phyloP scores from a whole-genome alignment of 768 basidiomycete species.

The Suillus americanus region DNA sequence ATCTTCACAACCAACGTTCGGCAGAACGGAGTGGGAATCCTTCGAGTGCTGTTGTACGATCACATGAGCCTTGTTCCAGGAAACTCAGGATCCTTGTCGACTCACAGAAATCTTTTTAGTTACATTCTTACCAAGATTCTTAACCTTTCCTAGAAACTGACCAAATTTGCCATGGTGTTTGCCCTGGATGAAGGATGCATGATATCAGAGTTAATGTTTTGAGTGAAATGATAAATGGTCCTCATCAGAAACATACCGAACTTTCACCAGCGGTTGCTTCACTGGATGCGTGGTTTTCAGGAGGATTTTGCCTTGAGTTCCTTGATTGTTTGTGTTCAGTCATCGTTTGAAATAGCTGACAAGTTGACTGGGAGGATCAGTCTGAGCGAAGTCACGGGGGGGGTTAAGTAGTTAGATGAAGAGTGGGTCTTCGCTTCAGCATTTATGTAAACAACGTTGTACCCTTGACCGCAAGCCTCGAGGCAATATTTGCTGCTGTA shows the following conservation, averaged over 20 bases:
- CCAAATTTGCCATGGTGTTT: not conserved
- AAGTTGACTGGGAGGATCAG: not conserved
- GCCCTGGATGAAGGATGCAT: not conserved
- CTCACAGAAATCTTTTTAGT: not conserved
- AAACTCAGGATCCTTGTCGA: not conserved
- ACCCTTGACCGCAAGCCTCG: not conserved
- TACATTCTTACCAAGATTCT: too few relatives aligned
- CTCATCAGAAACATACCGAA: not conserved
- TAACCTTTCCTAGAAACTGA: not conserved
- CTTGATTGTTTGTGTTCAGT: not conserved
- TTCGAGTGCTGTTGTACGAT: not conserved
- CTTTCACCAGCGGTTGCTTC: not conserved
- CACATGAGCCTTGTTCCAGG: not conserved
- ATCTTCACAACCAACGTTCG: not conserved
- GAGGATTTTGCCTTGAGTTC: not conserved
- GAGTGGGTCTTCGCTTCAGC: not conserved
- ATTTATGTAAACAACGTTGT: not conserved
- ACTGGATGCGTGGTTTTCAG: not conserved
- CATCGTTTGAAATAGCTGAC: not conserved
- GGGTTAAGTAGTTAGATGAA: not conserved
- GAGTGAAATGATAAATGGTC: not conserved
- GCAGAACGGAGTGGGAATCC: not conserved
- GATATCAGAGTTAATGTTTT: not conserved
- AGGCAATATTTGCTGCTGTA: not conserved
- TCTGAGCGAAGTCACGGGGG: not conserved